Evolutionary conservation across 495 filamentous ascomycete genomes (phyloP), one percentile per base, ranked within the genome.

Genomic region (Diplogelasinospora grovesii): DNA sequence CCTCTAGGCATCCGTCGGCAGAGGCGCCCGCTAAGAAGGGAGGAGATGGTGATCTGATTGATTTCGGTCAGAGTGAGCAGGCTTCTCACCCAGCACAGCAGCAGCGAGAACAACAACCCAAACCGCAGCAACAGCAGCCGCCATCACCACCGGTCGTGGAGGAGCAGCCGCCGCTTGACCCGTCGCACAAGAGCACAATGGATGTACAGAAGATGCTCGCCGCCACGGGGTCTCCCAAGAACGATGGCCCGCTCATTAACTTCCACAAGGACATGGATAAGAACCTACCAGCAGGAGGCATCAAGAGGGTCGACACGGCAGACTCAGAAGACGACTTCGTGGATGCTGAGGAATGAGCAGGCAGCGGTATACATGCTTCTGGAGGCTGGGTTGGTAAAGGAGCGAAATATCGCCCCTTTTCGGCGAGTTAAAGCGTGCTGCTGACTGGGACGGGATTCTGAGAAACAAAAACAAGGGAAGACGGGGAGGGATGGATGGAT

Each of bases 181-280:
- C 54, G 15, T 26, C 47, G 28, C 36, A 62, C 48, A 26, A 50
- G 49, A 39, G 40, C 46, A 60, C 58, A 20, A 37, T 58, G 15
- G 63, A 74, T 13, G 61, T 74, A 16, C 57, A 71, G 19, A 22
- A 43, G 6, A 50, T 68, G 44, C 55, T 73, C 10, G 44, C 51
- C 15, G 35, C 63, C 4, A 77, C 71, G 5, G 65, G 71, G 10
- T 51, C 46, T 20, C 45, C 50, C 25, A 49, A 51, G 0, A 49
- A 57, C 14, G 26, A 43, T 4, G 59, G 61, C 1, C 63, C 72
- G 0, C 49, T 78, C 30, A 62, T 73, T 19, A 61, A 75, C 47
- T 78, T 78, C 37, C 60, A 71, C 21, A 45, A 60, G 4, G 71
- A 76, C 36, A n/a, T 76, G 55, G 63, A 66, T 49, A 65, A 62